Conservation (phyloP, 148 eudicot genomes). For the Tetragonia tetragonoides region DNA sequence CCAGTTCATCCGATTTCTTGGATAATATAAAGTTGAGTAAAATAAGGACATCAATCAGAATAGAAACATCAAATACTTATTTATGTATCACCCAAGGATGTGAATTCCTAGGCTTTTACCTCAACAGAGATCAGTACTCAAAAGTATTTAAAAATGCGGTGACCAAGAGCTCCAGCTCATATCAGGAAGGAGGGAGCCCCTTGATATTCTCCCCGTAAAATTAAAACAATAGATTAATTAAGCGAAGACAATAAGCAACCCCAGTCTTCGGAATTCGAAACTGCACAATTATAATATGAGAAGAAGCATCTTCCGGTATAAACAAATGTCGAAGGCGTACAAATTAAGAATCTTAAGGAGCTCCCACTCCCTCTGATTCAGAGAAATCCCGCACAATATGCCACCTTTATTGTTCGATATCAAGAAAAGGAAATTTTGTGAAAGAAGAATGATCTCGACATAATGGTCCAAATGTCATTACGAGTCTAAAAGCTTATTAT, state of each 20-base stretch:
- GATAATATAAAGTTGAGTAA: conserved; percentile 27
- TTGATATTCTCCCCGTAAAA: background rate
- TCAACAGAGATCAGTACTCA: conserved; percentile 8
- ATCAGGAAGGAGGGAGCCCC: conserved; percentile 15
- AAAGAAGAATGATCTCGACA: conserved; percentile 16
- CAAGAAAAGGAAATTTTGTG: background rate
- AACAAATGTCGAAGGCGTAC: conserved; percentile 36
- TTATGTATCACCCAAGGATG: conserved; percentile 33
- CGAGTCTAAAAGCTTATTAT: conserved; percentile 21
- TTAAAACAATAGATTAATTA: conserved; percentile 21
- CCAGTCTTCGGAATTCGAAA: conserved; percentile 31
- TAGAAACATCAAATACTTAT: conserved; percentile 46
- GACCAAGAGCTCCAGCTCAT: conserved; percentile 29
- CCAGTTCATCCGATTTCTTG: conserved; percentile 45
- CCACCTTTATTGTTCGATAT: conserved; percentile 23
- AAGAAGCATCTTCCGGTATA: conserved; percentile 39
- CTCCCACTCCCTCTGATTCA: conserved; percentile 25
- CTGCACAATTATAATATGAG: conserved; percentile 10
- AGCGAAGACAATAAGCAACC: conserved; percentile 39
- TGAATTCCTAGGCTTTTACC: conserved; percentile 38
- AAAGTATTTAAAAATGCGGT: conserved; percentile 4
- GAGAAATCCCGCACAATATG: conserved; percentile 23
- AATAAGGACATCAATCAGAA: conserved; percentile 37
- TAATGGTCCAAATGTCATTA: conserved; percentile 32
- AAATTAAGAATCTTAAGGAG: conserved; percentile 38